phyloP scores from a whole-genome alignment of 768 basidiomycete genomes.

The Tricholoma bakamatsutake region DNA sequence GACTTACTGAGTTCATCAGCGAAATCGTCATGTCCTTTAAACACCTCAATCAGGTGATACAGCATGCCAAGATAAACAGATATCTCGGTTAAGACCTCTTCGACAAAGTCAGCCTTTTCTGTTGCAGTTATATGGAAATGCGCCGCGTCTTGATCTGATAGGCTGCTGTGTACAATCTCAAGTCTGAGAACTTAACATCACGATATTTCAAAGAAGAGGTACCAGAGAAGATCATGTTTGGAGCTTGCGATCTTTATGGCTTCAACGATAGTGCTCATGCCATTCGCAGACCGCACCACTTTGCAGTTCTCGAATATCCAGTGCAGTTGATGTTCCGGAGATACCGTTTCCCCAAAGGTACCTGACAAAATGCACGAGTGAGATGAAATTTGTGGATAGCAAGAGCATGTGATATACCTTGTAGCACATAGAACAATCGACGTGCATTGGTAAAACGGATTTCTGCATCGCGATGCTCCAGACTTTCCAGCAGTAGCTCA shows the following conservation, averaged over 20 bases:
- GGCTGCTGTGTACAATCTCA: conserved; percentile 43
- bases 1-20: conserved; percentile 92
- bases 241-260: conserved; percentile 87
- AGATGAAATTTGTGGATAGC: background rate
- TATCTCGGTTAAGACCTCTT: conserved; percentile 88
- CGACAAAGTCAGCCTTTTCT: conserved; percentile 74
- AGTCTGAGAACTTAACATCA: background rate
- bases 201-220: background rate
- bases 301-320: conserved; percentile 96
- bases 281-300: conserved; percentile 77
- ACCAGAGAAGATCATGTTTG: conserved; percentile 84
- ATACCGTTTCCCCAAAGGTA: conserved; percentile 85
- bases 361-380: conserved; percentile 36
- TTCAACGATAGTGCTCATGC: conserved; percentile 74
- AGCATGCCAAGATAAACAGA: conserved; percentile 93
- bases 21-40: conserved; percentile 90
- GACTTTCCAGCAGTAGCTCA: conserved; percentile 74
- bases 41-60: conserved; percentile 91
- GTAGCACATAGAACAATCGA: conserved; percentile 82
- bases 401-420: conserved; percentile 50
- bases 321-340: conserved; percentile 91
- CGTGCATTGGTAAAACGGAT: conserved; percentile 84
- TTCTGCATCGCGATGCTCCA: conserved; percentile 83
- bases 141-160: conserved; percentile 68
- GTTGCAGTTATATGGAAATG: conserved; percentile 64